Percentiles rank a stretch among this genome's conserved stretches.
These are phyloP conservation scores for Microbotryum lychnidis-dioicae DNA, from an alignment of 1,284 basidiomycete genomes.

Conservation along the genomic window DNA sequence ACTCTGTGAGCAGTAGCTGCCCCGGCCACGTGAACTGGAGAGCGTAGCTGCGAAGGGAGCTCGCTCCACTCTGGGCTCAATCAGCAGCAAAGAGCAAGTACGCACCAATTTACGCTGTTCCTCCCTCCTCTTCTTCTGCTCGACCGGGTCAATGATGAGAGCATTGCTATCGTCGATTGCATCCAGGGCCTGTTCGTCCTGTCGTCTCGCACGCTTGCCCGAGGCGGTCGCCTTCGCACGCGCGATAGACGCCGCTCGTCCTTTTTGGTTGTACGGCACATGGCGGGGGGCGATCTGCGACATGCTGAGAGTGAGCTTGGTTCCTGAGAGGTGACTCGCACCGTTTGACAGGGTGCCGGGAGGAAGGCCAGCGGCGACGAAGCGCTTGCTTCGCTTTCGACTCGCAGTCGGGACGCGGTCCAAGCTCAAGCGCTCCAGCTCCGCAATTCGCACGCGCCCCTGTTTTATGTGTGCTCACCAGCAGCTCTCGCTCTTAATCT, in stretches of 20 bases:
- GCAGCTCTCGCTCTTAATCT: too few species aligned
- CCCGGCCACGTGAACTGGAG: neutral
- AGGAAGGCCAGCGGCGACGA: too few species aligned
- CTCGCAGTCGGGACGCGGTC: too few species aligned
- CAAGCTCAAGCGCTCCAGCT: too few species aligned
- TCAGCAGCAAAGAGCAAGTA: neutral
- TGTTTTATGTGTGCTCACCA: too few species aligned
- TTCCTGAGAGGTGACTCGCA: too few species aligned
- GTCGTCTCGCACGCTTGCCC: neutral
- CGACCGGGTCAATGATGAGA: conserved; percentile 5
- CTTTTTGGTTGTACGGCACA: conserved; percentile 5
- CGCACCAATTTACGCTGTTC: neutral
- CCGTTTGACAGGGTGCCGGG: too few species aligned
- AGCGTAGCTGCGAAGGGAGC: neutral
- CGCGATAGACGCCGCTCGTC: neutral
- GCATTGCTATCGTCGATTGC: conserved; percentile 2
- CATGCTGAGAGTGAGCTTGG: too few species aligned
- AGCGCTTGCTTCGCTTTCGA: too few species aligned
- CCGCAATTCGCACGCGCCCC: too few species aligned
- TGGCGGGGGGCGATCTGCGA: too few species aligned
- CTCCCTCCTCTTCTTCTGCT: conserved; percentile 3
- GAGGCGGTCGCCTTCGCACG: neutral
- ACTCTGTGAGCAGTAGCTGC: too few species aligned
- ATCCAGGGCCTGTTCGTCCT: neutral
- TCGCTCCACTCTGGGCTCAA: neutral